These are phyloP conservation scores for Xylariomycetidae sp. DNA, from an alignment of 2,329 filamentous ascomycete genomes.

Conservation along the genomic window DNA sequence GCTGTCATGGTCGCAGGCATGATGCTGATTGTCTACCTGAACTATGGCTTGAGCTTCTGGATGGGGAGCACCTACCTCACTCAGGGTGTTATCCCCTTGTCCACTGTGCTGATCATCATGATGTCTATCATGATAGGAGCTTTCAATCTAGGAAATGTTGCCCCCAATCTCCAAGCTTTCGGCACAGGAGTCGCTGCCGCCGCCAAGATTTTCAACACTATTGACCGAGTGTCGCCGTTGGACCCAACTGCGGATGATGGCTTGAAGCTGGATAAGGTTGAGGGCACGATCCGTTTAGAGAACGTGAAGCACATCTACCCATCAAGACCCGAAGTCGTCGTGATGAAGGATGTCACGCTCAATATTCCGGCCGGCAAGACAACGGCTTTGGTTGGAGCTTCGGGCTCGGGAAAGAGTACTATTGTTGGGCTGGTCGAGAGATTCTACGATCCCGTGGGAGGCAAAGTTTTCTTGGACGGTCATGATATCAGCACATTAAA, in stretches of 20 bases:
- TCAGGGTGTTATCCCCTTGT: conserved; percentile 57
- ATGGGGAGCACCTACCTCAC: conserved; percentile 73
- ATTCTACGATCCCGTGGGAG: conserved; percentile 86
- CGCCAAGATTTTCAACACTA: conserved; percentile 88
- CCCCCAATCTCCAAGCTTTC: conserved; percentile 82
- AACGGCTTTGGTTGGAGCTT: conserved; percentile 88
- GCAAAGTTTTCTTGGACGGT: conserved; percentile 74
- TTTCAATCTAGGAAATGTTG: conserved; percentile 82
- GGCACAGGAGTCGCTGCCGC: conserved; percentile 77
- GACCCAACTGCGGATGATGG: conserved; percentile 69
- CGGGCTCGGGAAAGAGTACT: conserved; percentile 90
- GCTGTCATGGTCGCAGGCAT: conserved; percentile 76
- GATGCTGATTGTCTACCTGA: conserved; percentile 79
- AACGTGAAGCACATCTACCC: conserved; percentile 92
- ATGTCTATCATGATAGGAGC: conserved; percentile 91
- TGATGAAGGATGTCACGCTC: conserved; percentile 80
- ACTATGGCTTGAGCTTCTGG: conserved; percentile 86
- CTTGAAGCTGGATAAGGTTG: conserved; percentile 63
- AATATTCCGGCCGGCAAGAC: conserved; percentile 82
- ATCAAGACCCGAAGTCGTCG: conserved; percentile 79
- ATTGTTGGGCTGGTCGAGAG: conserved; percentile 89
- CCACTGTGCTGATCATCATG: conserved; percentile 74
- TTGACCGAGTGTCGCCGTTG: conserved; percentile 79
- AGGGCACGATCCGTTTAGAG: conserved; percentile 74
- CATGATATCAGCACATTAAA: conserved; percentile 77